phyloP scores from a whole-genome alignment of 1,284 basidiomycete species.

The Cutaneotrichosporon dermatis region DNA sequence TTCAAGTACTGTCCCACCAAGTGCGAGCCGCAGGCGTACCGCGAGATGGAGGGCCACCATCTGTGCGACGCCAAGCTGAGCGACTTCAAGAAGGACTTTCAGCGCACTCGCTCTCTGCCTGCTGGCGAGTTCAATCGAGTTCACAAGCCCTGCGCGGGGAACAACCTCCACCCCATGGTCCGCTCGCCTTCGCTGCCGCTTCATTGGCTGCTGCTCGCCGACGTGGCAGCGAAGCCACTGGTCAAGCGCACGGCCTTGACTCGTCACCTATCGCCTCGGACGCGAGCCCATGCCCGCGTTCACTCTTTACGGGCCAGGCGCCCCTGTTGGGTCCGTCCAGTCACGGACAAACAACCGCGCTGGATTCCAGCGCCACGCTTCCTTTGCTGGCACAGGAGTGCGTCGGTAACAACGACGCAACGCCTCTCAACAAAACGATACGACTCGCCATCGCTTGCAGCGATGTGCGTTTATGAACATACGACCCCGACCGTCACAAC shows the following conservation, averaged over 20 bases:
- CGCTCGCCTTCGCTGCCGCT: slow-evolving; percentile 42
- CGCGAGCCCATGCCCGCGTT: slow-evolving; percentile 35
- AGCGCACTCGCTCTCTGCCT: slow-evolving; percentile 75
- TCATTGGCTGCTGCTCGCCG: slow-evolving; percentile 37
- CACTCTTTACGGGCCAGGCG: slow-evolving; percentile 26
- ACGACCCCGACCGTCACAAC: slow-evolving; percentile 1
- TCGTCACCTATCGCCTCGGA: slow-evolving; percentile 24
- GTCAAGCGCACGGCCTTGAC: slow-evolving; percentile 36
- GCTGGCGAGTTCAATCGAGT: slow-evolving; percentile 60
- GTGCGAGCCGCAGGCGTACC: slow-evolving; percentile 78
- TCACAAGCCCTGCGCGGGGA: background rate
- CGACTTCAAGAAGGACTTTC: slow-evolving; percentile 78
- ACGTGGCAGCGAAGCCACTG: slow-evolving; percentile 20
- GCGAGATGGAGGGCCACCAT: slow-evolving; percentile 87
- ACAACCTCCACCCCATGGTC: slow-evolving; percentile 27
- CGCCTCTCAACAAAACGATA: background rate
- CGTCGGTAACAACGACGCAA: background rate
- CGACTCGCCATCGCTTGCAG: background rate
- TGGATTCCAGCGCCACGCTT: slow-evolving; percentile 13
- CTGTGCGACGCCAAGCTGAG: slow-evolving; percentile 78
- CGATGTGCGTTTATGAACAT: background rate
- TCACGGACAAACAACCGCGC: slow-evolving; percentile 24
- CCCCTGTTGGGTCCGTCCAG: slow-evolving; percentile 40
- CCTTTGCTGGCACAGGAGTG: slow-evolving; percentile 15
- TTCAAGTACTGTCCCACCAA: slow-evolving; percentile 62